Evolutionary conservation across 352 stramenopile genomes (phyloP).

Genomic region (Phytophthora tubulina): DNA sequence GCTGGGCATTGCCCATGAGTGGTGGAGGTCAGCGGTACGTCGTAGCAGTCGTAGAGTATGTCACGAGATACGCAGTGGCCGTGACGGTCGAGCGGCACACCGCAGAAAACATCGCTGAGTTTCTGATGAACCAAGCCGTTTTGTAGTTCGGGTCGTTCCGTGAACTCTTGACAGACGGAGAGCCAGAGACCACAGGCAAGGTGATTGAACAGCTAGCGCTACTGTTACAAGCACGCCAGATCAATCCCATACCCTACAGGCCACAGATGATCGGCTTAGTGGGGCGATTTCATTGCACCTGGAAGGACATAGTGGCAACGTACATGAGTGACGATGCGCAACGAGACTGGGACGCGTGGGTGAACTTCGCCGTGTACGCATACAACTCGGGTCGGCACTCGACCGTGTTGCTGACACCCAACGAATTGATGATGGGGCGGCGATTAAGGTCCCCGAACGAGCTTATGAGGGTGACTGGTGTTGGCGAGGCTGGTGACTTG

Average conservation of each 20-base stretch:
- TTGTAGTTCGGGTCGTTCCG: neutral
- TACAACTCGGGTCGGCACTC: conserved; percentile 6
- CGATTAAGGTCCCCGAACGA: neutral
- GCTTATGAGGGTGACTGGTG: fast-evolving
- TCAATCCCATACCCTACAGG: neutral
- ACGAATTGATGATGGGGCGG: neutral
- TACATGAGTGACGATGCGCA: neutral
- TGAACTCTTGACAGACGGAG: neutral
- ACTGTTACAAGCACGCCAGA: neutral
- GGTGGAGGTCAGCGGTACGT: neutral
- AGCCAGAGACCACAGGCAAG: neutral
- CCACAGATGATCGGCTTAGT: too few relatives aligned
- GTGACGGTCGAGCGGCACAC: neutral
- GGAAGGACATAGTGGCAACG: neutral
- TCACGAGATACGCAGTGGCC: neutral
- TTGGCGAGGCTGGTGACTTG: neutral
- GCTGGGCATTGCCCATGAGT: neutral
- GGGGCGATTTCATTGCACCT: neutral
- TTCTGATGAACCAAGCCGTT: neutral
- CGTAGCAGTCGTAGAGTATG: neutral
- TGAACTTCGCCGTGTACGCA: conserved; percentile 8
- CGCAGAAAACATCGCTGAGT: neutral
- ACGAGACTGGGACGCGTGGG: conserved; percentile 5
- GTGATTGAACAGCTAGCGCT: neutral
- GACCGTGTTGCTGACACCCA: neutral